Evolutionary conservation across 371 early-diverging fungal genomes (phyloP).

Genomic region (Funneliformis caledonium): DNA sequence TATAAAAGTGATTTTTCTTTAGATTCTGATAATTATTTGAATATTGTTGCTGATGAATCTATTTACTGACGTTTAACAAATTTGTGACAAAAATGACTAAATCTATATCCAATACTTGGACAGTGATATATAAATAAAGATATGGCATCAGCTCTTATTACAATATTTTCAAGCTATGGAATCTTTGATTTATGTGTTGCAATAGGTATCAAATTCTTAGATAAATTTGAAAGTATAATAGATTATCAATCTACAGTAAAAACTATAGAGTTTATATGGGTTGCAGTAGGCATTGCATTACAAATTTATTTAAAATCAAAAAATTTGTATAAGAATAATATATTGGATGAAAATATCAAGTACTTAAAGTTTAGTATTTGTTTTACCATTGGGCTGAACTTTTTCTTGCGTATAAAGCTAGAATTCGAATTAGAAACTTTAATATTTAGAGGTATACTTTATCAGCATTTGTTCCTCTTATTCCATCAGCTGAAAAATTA

Average conservation of each 20-base stretch:
- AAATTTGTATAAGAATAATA: background rate
- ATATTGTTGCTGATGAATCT: background rate
- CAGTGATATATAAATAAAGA: slow-evolving; percentile 5
- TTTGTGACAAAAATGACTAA: background rate
- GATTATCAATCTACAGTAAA: background rate
- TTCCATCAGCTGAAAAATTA: background rate
- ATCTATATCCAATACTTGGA: background rate
- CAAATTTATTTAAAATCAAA: background rate
- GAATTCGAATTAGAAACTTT: slow-evolving; percentile 14
- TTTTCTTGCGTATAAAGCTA: background rate
- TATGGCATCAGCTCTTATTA: slow-evolving; percentile 4
- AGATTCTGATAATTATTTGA: background rate
- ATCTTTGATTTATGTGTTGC: background rate
- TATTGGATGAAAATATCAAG: background rate
- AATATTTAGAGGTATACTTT: background rate
- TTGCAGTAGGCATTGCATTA: background rate
- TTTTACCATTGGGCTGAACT: background rate
- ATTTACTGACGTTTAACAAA: background rate
- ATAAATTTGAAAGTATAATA: slow-evolving; percentile 17
- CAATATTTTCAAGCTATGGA: slow-evolving; percentile 9
- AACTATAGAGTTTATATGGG: background rate
- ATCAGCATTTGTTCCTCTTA: background rate
- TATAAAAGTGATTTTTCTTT: background rate
- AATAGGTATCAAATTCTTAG: background rate
- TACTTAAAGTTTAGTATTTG: background rate